Conservation (phyloP, 2,329 filamentous ascomycete genomes). For the Cephalotrichum gorgonifer region DNA sequence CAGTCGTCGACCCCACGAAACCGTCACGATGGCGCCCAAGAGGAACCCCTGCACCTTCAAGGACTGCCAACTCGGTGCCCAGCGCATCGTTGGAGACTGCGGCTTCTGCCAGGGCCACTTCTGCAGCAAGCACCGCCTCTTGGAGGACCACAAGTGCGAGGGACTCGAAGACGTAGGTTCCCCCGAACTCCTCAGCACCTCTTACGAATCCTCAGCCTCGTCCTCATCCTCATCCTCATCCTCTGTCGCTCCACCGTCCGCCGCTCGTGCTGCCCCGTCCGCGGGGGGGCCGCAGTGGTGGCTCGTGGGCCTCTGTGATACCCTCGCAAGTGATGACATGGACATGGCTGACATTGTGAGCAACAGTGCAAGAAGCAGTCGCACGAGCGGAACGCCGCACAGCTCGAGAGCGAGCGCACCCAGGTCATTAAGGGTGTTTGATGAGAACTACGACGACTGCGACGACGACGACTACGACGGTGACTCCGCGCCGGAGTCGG, state of each 20-base stretch:
- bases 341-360: slow-evolving; percentile 24
- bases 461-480: neutral
- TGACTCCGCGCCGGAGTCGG: too few species aligned
- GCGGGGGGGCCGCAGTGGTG: slow-evolving; percentile 21
- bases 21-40: slow-evolving; percentile 51
- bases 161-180: slow-evolving; percentile 74
- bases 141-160: slow-evolving; percentile 89
- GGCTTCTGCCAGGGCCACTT: slow-evolving; percentile 89
- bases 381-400: slow-evolving; percentile 85
- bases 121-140: slow-evolving; percentile 86
- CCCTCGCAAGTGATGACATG: slow-evolving; percentile 20
- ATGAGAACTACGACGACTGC: slow-evolving; percentile 12
- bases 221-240: slow-evolving; percentile 7
- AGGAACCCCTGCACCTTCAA: slow-evolving; percentile 82
- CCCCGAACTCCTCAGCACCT: slow-evolving; percentile 4
- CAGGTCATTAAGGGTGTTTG: slow-evolving; percentile 88
- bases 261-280: too few species aligned
- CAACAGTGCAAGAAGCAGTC: slow-evolving; percentile 86
- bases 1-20: slow-evolving; percentile 3
- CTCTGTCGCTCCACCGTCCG: neutral
- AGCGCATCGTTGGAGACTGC: slow-evolving; percentile 93
- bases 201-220: slow-evolving; percentile 7
- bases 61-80: slow-evolving; percentile 77
- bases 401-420: slow-evolving; percentile 85
- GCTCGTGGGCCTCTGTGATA: slow-evolving; percentile 28